Base-by-base conservation (phyloP, 208 protist species). In the Trichomonas vaginalis region DNA sequence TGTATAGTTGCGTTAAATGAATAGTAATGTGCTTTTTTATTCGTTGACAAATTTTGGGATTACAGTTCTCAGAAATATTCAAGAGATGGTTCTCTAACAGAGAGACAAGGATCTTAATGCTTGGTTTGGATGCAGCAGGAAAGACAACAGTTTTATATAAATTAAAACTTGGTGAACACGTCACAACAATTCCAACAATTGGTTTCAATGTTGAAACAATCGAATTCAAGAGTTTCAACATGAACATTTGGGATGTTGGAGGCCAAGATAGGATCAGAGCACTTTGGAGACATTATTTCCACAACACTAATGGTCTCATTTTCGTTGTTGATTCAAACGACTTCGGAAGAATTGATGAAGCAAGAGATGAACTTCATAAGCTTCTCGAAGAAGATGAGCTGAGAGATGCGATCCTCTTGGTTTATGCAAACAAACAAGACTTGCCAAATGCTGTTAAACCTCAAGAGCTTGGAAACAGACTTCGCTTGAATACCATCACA, bases 381-480 rank as follows among this genome's bases (percentile, higher is more conserved):
- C 98, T 99, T 98, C 96, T 99, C n/a, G 96, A 97, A 14, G 98
- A 99, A 96, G 98, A 99, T 92, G 98, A 99, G 96, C 98, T 99
- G 17, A 97, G 98, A 90, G 98, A 99, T 95, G 98, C 98, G 10
- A 96, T 98, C 9, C 96, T 99, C 21, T 98, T 99, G 14, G n/a
- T n/a, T n/a, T n/a, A n/a, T n/a, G n/a, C n/a, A n/a, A n/a, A n/a
- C n/a, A n/a, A n/a, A n/a, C n/a, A n/a, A n/a, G n/a, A n/a, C n/a
- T n/a, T n/a, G n/a, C n/a, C n/a, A n/a, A n/a, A n/a, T n/a, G n/a
- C n/a, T 17, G 99, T 99, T 98, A 98, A 97, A 96, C 98, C 97
- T 21, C 98, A 98, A 14, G 98, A 99, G 97, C 97, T 99, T 79
- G 98, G 98, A 21, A 98, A 99, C 95, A 98, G 98, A 96, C 97